Percentiles rank a stretch among this genome's conserved stretches.
These are phyloP conservation scores for Biscutella laevigata DNA, from an alignment of 441 rosid species.

Conservation along the genomic window DNA sequence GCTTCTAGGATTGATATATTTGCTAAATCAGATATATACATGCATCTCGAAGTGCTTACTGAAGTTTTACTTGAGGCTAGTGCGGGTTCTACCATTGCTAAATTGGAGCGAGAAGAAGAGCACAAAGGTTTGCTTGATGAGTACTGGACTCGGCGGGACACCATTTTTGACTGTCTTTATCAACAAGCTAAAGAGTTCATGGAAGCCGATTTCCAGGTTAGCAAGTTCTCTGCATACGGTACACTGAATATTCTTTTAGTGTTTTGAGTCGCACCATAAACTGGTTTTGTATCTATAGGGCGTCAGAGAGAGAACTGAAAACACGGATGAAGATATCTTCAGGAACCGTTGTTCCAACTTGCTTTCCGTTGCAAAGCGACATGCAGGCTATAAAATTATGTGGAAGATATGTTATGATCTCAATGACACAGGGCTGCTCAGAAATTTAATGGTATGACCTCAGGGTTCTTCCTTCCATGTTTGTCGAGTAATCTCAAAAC, in stretches of 20 bases:
- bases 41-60: constrained; percentile 53
- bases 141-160: constrained; percentile 75
- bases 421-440: constrained; percentile 65
- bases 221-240: constrained; percentile 3
- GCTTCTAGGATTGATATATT: constrained; percentile 47
- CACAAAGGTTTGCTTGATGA: constrained; percentile 59
- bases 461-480: constrained; percentile 6
- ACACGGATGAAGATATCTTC: constrained; percentile 37
- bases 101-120: constrained; percentile 64
- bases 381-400: constrained; percentile 72
- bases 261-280: neutral
- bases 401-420: constrained; percentile 87
- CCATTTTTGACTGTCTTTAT: constrained; percentile 64
- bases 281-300: constrained; percentile 39
- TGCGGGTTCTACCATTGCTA: constrained; percentile 62
- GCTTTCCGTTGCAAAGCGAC: constrained; percentile 65
- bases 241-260: neutral
- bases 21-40: constrained; percentile 48
- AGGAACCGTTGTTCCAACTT: constrained; percentile 59
- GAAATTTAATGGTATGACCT: constrained; percentile 68
- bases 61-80: constrained; percentile 71
- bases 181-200: constrained; percentile 48
- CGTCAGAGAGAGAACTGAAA: constrained; percentile 32
- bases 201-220: constrained; percentile 48
- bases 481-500: neutral